phyloP scores from a whole-genome alignment of 23 red algal species.

The Chondrus crispus region DNA sequence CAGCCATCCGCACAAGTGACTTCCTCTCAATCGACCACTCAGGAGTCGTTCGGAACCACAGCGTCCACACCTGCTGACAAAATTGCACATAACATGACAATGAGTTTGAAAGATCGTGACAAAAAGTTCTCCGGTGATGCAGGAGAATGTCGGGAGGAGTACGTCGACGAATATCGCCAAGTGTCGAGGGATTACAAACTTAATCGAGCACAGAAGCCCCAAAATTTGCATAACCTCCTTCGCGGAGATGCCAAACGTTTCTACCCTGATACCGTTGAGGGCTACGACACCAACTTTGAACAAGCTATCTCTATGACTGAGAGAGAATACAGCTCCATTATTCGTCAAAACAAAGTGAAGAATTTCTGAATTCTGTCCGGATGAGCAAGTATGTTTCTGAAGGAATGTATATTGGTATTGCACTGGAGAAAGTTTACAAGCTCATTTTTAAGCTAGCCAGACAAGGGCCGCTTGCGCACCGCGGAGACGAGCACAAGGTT shows the following conservation, averaged over 20 bases:
- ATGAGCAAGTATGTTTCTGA: background rate
- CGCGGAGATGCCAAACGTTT: background rate
- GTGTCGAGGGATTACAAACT: background rate
- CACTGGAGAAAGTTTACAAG: background rate
- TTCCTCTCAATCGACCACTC: background rate
- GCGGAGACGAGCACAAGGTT: background rate
- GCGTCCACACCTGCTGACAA: background rate
- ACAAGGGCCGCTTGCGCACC: background rate
- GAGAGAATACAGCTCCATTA: background rate
- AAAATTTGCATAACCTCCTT: background rate
- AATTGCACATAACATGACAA: background rate
- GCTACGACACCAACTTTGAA: background rate
- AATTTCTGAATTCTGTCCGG: background rate
- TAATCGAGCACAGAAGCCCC: background rate
- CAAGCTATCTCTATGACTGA: background rate
- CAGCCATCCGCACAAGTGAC: too few relatives aligned
- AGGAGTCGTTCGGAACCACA: background rate
- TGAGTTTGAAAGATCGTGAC: background rate
- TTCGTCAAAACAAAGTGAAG: constrained; percentile 11
- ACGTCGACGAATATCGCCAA: background rate
- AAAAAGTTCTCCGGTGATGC: background rate
- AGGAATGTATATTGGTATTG: background rate
- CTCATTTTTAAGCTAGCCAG: background rate
- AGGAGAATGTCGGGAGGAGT: background rate
- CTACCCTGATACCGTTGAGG: background rate